Percentiles rank a stretch among this genome's conserved stretches.
These are phyloP conservation scores for Brassica hybrid DNA, from an alignment of 441 rosid species.

Conservation along the genomic window DNA sequence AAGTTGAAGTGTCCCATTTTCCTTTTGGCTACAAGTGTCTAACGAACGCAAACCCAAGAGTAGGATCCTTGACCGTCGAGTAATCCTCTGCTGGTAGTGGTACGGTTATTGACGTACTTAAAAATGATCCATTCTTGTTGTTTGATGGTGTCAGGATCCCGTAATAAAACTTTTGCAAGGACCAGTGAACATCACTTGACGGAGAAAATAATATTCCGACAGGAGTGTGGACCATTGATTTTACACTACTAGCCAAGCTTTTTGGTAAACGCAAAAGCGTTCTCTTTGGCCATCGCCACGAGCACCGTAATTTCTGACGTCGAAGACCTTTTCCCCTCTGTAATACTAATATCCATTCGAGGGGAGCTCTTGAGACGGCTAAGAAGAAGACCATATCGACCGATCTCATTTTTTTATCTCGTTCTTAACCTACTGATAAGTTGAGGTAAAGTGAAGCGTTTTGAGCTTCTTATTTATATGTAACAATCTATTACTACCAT, in stretches of 20 bases:
- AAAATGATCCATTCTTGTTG: slow-evolving; percentile 46
- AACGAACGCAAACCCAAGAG: slow-evolving; percentile 44
- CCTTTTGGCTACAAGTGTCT: slow-evolving; percentile 44
- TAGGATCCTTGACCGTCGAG: slow-evolving; percentile 42
- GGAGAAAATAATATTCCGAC: slow-evolving; percentile 47
- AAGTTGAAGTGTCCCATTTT: slow-evolving; percentile 51
- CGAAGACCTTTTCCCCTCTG: slow-evolving; percentile 17
- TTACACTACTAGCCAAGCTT: slow-evolving; percentile 51
- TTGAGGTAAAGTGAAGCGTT: too few relatives aligned
- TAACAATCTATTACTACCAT: too few relatives aligned
- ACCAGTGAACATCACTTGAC: slow-evolving; percentile 47
- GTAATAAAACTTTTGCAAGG: slow-evolving; percentile 53
- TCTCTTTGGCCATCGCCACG: slow-evolving; percentile 16
- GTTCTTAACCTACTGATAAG: too few relatives aligned
- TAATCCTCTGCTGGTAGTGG: slow-evolving; percentile 43
- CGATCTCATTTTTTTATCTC: neutral
- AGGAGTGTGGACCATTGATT: slow-evolving; percentile 48
- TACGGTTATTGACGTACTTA: slow-evolving; percentile 37
- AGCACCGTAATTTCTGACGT: slow-evolving; percentile 42
- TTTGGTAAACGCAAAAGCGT: slow-evolving; percentile 40
- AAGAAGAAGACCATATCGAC: slow-evolving; percentile 15
- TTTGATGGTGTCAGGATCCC: neutral
- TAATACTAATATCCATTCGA: neutral
- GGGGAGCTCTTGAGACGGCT: slow-evolving; percentile 12
- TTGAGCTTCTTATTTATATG: too few relatives aligned